Conservation (phyloP, 2,329 filamentous ascomycete species). For the Chaetomiaceae sp. region DNA sequence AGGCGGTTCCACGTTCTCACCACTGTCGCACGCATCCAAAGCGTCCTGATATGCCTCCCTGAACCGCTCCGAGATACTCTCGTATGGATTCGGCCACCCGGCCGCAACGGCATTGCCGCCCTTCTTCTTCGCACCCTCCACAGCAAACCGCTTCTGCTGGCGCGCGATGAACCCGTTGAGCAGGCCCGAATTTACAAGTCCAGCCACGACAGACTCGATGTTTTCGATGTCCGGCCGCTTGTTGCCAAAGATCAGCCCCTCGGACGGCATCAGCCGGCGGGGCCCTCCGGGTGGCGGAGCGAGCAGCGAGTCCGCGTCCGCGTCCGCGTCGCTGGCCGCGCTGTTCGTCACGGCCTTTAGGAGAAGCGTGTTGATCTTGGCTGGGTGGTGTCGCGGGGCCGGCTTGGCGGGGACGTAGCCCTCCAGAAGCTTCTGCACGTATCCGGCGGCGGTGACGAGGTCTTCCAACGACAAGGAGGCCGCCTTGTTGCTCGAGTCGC, state of each 20-base stretch:
- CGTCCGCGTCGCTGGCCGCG: constrained; percentile 27
- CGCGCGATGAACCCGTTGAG: constrained; percentile 83
- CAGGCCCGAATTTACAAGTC: constrained; percentile 73
- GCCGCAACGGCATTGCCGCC: constrained; percentile 57
- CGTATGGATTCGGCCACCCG: constrained; percentile 73
- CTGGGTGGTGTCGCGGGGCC: constrained; percentile 29
- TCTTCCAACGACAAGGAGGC: constrained; percentile 70
- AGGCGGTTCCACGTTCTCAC: constrained; percentile 25
- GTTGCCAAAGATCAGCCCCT: constrained; percentile 62
- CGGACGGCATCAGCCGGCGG: constrained; percentile 50
- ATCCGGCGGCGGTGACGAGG: constrained; percentile 59
- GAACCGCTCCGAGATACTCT: constrained; percentile 59
- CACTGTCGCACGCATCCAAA: constrained; percentile 62
- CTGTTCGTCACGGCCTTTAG: constrained; percentile 50
- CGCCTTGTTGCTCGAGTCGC: constrained; percentile 38
- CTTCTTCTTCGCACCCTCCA: constrained; percentile 69
- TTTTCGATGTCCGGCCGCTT: constrained; percentile 55
- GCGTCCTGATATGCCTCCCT: constrained; percentile 59
- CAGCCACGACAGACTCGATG: constrained; percentile 73
- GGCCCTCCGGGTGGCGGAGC: constrained; percentile 45
- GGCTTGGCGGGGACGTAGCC: constrained; percentile 47
- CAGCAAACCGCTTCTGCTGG: constrained; percentile 70
- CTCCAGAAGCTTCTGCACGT: constrained; percentile 61
- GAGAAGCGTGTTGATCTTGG: constrained; percentile 48
- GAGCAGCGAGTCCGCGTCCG: constrained; percentile 37